A percentile compares a stretch with the other conserved stretches of the same genome.
These are phyloP conservation scores for Paraleonurus japonicus DNA, from an alignment of 257 asterid species.

Conservation along the genomic window DNA sequence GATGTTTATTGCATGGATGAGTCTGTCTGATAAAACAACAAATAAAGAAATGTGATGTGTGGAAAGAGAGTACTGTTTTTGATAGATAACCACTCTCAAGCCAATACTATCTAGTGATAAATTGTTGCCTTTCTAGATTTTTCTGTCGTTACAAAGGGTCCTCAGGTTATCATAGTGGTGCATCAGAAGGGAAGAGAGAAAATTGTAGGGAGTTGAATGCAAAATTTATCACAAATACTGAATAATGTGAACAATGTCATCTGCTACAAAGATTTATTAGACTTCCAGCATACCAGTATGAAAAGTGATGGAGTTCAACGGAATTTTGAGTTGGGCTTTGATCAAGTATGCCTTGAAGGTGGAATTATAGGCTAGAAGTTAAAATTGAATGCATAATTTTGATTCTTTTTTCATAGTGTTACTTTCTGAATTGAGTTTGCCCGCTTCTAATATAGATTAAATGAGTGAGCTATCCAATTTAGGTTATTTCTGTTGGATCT, in stretches of 20 bases:
- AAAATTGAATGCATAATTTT: not conserved
- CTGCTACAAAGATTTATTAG: not conserved
- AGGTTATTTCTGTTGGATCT: not conserved
- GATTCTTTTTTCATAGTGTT: not conserved
- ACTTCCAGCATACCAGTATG: not conserved
- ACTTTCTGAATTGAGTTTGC: not conserved
- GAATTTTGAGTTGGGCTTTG: not conserved
- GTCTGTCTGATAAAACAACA: too few species aligned
- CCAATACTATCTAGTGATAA: conserved; percentile 1
- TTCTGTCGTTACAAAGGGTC: not conserved
- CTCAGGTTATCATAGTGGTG: not conserved
- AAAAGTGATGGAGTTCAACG: not conserved
- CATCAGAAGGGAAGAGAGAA: not conserved
- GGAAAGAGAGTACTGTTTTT: not conserved
- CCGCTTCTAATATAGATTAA: not conserved
- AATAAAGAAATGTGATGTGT: too few species aligned
- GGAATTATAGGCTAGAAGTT: not conserved
- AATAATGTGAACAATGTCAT: not conserved
- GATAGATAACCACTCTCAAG: not conserved
- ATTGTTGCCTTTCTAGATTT: not conserved
- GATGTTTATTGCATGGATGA: not conserved
- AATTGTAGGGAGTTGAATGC: not conserved
- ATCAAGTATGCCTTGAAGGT: not conserved
- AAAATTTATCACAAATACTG: not conserved
- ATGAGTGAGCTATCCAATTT: not conserved